These are phyloP conservation scores for Akanthomyces muscarius DNA, from an alignment of 2,329 filamentous ascomycete species.

Conservation along the genomic window DNA sequence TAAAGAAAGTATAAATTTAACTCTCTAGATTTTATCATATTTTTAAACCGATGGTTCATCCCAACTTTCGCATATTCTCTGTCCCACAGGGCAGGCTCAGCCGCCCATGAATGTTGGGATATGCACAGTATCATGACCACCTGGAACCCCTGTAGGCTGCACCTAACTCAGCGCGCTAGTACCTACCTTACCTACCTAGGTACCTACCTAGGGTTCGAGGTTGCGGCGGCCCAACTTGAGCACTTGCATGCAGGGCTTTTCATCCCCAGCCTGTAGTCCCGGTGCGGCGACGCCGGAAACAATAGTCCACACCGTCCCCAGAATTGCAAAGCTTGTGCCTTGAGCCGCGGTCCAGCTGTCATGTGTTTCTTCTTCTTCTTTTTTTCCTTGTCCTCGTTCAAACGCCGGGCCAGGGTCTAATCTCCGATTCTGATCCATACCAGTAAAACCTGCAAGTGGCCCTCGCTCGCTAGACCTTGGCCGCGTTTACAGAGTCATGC, in stretches of 20 bases:
- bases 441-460: neutral
- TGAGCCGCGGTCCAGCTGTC: constrained; percentile 15
- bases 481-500: neutral
- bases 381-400: neutral
- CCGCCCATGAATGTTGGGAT: neutral
- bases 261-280: neutral
- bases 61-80: neutral
- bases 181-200: no score
- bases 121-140: neutral
- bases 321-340: neutral
- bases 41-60: neutral
- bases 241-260: neutral
- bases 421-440: neutral
- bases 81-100: neutral
- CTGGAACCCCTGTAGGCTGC: neutral
- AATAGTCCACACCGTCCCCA: neutral
- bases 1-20: neutral
- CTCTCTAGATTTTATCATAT: no score
- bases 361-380: neutral
- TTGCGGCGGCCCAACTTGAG: neutral
- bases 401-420: neutral
- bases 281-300: constrained; percentile 2
- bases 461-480: neutral
- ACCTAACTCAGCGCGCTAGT: no score
- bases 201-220: no score